phyloP scores from a whole-genome alignment of 1,139 yeast genomes.

The Blastobotrys petasosporus region DNA sequence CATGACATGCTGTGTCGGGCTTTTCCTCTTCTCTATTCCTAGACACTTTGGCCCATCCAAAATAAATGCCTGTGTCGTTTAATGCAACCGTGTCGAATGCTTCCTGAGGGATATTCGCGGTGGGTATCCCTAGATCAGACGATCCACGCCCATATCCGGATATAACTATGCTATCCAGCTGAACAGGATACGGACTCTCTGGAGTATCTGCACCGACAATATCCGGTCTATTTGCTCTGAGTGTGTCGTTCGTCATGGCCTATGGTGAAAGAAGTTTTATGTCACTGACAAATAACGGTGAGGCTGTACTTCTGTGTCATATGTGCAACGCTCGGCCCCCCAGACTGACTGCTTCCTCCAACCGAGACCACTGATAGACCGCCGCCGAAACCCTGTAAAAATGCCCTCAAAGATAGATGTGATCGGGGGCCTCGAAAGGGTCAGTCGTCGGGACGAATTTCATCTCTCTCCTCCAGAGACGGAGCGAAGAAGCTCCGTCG shows the following conservation, averaged over 20 bases:
- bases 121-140: slow-evolving; percentile 87
- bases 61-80: slow-evolving; percentile 81
- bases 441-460: slow-evolving; percentile 16
- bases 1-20: slow-evolving; percentile 13
- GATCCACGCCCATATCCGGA: slow-evolving; percentile 97
- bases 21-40: slow-evolving; percentile 17
- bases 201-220: slow-evolving; percentile 47
- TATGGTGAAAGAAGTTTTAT: too few species aligned
- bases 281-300: too few species aligned
- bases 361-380: background rate
- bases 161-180: slow-evolving; percentile 49
- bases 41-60: slow-evolving; percentile 62
- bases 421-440: slow-evolving; percentile 15
- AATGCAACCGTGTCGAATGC: slow-evolving; percentile 40
- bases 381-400: background rate
- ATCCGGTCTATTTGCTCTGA: slow-evolving; percentile 24
- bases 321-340: too few species aligned
- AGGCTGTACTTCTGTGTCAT: too few species aligned
- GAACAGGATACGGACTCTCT: slow-evolving; percentile 59
- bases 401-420: slow-evolving; percentile 9
- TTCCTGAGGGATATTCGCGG: slow-evolving; percentile 79
- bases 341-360: background rate
- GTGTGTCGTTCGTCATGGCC: slow-evolving; percentile 1
- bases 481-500: slow-evolving; percentile 23
- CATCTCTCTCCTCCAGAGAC: slow-evolving; percentile 16